Percentiles rank a stretch among this genome's conserved stretches.
Conservation (phyloP, 2,329 filamentous ascomycete genomes). For the Ampelomyces quisqualis region DNA sequence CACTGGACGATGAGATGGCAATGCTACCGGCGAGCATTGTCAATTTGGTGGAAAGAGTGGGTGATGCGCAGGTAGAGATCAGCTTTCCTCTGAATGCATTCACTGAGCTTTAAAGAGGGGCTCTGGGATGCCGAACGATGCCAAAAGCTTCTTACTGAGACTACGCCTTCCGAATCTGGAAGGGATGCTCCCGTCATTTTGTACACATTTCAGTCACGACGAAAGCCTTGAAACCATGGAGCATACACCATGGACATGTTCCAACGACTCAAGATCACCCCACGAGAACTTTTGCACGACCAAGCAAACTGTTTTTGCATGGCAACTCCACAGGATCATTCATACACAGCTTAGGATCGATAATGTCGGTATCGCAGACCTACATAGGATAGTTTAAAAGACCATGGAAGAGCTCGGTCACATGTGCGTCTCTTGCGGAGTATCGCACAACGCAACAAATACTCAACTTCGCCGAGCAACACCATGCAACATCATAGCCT, state of each 20-base stretch:
- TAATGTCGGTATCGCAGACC: conserved; percentile 10
- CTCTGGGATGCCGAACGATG: conserved; percentile 25
- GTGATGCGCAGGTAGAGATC: conserved; percentile 30
- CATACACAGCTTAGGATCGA: conserved; percentile 13
- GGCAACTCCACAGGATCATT: conserved; percentile 29
- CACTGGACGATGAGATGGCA: conserved; percentile 32
- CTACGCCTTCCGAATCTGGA: conserved; percentile 16
- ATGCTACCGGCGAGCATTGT: conserved; percentile 23
- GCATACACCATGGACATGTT: conserved; percentile 25
- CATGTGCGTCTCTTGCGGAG: conserved; percentile 30
- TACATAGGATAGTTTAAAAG: conserved; percentile 18
- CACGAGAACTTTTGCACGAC: conserved; percentile 21
- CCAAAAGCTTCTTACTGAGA: conserved; percentile 29
- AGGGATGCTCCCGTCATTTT: conserved; percentile 22
- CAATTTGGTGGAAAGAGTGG: conserved; percentile 27
- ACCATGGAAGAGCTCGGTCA: conserved; percentile 13
- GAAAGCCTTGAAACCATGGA: conserved; percentile 9
- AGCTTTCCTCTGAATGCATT: conserved; percentile 27
- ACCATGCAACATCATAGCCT: conserved; percentile 21
- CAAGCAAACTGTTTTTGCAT: conserved; percentile 19
- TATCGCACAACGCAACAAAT: conserved; percentile 11
- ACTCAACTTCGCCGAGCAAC: conserved; percentile 24
- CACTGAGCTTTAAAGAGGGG: conserved; percentile 27
- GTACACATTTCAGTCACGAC: conserved; percentile 33
- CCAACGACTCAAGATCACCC: conserved; percentile 12